Evolutionary conservation across 495 filamentous ascomycete genomes (phyloP).

Genomic region (Penicillium odoratum): DNA sequence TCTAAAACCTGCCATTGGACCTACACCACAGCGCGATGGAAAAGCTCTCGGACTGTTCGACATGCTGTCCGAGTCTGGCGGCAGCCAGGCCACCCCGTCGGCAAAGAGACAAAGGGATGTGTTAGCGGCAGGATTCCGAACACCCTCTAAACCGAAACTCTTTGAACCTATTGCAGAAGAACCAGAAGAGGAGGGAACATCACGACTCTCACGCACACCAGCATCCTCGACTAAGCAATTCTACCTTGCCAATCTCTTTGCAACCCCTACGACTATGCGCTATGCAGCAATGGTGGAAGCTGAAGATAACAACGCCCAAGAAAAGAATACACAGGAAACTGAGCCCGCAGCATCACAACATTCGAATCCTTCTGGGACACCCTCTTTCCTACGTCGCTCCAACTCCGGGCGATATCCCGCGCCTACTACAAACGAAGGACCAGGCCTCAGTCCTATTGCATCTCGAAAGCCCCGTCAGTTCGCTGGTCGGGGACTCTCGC

Average conservation of each 20-base stretch:
- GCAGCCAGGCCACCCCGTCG: constrained; percentile 46
- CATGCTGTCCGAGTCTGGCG: constrained; percentile 62
- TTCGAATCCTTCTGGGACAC: constrained; percentile 52
- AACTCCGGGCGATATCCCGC: constrained; percentile 34
- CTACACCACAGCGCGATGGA: constrained; percentile 90
- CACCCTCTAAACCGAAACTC: constrained; percentile 38
- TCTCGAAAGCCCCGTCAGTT: constrained; percentile 62
- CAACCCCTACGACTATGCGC: constrained; percentile 58
- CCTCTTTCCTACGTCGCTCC: constrained; percentile 69
- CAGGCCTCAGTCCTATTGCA: constrained; percentile 47
- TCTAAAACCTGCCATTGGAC: constrained; percentile 60
- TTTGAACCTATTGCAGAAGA: constrained; percentile 34
- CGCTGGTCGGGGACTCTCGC: constrained; percentile 71
- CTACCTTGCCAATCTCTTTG: constrained; percentile 60
- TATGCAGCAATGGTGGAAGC: constrained; percentile 47
- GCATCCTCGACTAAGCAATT: constrained; percentile 61
- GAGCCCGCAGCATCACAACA: constrained; percentile 13
- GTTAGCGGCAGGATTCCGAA: constrained; percentile 36
- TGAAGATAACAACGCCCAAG: constrained; percentile 23
- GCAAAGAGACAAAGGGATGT: constrained; percentile 32
- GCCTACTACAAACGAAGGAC: constrained; percentile 10
- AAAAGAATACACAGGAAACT: constrained; percentile 21
- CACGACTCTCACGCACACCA: constrained; percentile 58
- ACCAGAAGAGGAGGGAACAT: constrained; percentile 32
- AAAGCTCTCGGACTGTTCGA: constrained; percentile 90